Base-by-base conservation (phyloP, 352 stramenopile species). In the Albugo laibachii region DNA sequence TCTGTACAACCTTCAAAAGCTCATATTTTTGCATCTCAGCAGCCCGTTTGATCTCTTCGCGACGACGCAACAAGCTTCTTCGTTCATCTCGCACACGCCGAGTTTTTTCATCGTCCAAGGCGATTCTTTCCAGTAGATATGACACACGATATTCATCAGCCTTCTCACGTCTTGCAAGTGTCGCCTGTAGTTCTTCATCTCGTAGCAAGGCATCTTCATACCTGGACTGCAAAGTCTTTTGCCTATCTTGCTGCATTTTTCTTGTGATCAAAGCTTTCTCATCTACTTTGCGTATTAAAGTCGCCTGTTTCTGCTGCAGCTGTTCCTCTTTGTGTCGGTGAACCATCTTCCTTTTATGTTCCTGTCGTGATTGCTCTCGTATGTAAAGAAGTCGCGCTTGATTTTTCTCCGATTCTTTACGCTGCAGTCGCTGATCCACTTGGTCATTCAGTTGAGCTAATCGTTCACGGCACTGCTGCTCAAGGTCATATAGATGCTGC, bases 1-100 rank as follows among this genome's bases (percentile, higher is more conserved):
- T 76, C 55, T 86, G 66, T 43, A 89, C 85, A 41, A 59, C 80
- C 12, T 84, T 67, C 3, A 87, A 46, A n/a, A 87, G 66, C 20
- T 85, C 64, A 18, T 76, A 60, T 45, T 84, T 84, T 34, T 87
- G 66, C 0, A 66, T 55, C 15, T 45, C 60, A 4, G 69, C 69
- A 31, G 57, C 56, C 42, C 78, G 64, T 44, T 85, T 79, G 41
- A 84, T 76, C 39, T 81, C 61, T 52, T 84, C 63, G 0, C 73
- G 66, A 14, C 73, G 62, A 12, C 65, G 60, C 38, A 89, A 49
- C 1, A 86, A 55, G 13, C 57, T 52, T 4, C 66, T 53, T 13
- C 75, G 69, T 38, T 89, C 67, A 21, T 63, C 41, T 38, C 82
- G 80, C 18, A 89, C 58, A 5, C 61, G 47, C 11, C 55, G 54